Evolutionary conservation across 192 early-diverging fungal genomes (phyloP), one percentile per base, ranked within the genome.

Genomic region (Rhizoclosmatium sp.): DNA sequence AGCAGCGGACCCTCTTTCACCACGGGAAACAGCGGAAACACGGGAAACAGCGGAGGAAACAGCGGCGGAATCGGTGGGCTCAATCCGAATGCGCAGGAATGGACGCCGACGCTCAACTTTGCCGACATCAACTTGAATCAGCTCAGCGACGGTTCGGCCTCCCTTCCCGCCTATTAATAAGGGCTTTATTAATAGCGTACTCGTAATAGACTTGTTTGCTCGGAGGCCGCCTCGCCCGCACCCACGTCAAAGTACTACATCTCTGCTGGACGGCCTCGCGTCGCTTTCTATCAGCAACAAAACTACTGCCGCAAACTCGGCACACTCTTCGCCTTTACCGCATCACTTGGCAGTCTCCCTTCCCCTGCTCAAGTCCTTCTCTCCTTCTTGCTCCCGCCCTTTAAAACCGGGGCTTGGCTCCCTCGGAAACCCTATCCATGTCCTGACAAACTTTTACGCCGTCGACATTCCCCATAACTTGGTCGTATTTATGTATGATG

Each of bases 371-470:
- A 31, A 31, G 31, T 31, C 31, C 31, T 31, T 31, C 31, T 47
- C 67, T 46, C 42, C 14, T 69, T 40, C 67, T 9, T 16, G 46
- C 2, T 16, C 67, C 19, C 47, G 49, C 9, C 72, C 72, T 1
- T 2, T 9, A 5, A 62, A 44, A 14, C 72, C 72, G 12, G 46
- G 46, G 10, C 42, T 7, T 19, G 72, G 72, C 56, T 16, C 14
- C 5, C n/a, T 16, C 14, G 75, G 75, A 44, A 67, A 41, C 1
- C 65, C 75, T 19, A 76, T 76, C 41, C 62, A 65, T n/a, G 16
- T 65, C n/a, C 47, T 76, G 2, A 76, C 75, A 19, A 76, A 76
- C 49, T 76, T 76, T 67, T 76, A 78, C 44, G 44, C n/a, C 40
- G 21, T 80, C 39, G 12, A 62, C 40, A 54, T 65, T 4, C 78